phyloP scores from a whole-genome alignment of 1,139 yeast species.

The Debaryomyces subglobosus region DNA sequence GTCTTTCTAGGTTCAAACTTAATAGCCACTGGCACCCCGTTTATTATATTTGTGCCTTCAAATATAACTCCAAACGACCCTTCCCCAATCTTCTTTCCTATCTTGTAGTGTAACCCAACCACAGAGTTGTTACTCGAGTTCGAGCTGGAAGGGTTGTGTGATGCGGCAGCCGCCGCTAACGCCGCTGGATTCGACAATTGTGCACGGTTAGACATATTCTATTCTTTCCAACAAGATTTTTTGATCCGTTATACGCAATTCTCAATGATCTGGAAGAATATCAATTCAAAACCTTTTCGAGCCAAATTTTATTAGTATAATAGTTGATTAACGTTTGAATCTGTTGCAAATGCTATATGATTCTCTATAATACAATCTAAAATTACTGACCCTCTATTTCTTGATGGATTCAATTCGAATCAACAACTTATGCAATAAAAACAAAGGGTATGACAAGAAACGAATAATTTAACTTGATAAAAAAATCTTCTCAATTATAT shows the following conservation, averaged over 20 bases:
- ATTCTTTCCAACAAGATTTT: background rate
- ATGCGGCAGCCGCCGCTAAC: conserved; percentile 42
- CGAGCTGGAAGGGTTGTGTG: conserved; percentile 27
- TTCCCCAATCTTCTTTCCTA: conserved; percentile 83
- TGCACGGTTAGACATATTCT: conserved; percentile 27
- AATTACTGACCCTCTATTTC: background rate
- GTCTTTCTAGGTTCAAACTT: conserved; percentile 87
- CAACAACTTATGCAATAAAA: conserved; percentile 1
- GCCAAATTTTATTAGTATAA: conserved; percentile 1
- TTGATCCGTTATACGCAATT: background rate
- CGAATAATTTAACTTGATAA: background rate
- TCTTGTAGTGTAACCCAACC: conserved; percentile 78
- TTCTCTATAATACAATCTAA: conserved; percentile 3
- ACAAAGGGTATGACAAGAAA: conserved; percentile 1
- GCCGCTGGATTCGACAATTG: conserved; percentile 41
- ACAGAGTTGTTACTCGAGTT: conserved; percentile 45
- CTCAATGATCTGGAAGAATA: conserved; percentile 1
- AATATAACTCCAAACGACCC: conserved; percentile 84
- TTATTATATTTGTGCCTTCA: conserved; percentile 77
- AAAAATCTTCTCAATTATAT: background rate
- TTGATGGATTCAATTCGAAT: background rate
- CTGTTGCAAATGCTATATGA: conserved; percentile 2
- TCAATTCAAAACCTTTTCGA: background rate
- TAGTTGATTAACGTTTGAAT: background rate
- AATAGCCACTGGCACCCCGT: conserved; percentile 76